Base-by-base conservation (phyloP, 257 asterid species). In the Solanum virginianum region DNA sequence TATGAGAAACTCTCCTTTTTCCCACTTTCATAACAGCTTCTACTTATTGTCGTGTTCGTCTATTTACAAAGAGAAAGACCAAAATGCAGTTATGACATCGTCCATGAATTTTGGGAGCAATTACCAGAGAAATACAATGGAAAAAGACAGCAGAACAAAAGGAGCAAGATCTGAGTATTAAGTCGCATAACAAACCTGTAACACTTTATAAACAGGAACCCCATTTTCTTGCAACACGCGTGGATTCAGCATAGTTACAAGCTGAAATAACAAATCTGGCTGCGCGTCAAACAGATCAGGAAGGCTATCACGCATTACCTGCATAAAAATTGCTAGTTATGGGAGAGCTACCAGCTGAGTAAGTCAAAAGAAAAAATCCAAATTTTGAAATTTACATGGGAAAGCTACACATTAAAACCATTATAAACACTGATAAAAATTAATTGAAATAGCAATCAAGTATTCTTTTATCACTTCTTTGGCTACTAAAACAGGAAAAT, bases 201-300 rank as follows among this genome's bases (percentile, higher is more conserved):
- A 84, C 87, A 96, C 87, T 90, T 94, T 94, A 92, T 94, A 96
- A 86, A 96, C 99, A 72, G 98, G 99, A 83, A 96, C 99, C 84
- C 94, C 94, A 87, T 93, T 92, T 86, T 91, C 96, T 91, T 91
- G 97, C 88, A 96, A 89, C 85, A 94, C 98, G 56, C 92, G 88
- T 22, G 99, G 99, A 86, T 93, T 94, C 90, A 96, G 93, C 99
- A 96, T 96, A 10, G 99, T 96, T 81, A 96, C 94, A 54, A 96
- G 98, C 94, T 96, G 99, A 90, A 96, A 96, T 87, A 96, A 85
- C 82, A 96, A 91, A 87, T 96, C 99, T 5, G 98, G 99, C 74
- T 96, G 99, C 60, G 98, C 96, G 86, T 96, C 99, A 89, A 96
- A 96, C 89, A 96, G 91, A 91, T 96, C 98, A 45, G 99, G 99